phyloP scores from a whole-genome alignment of 2,329 filamentous ascomycete species.

The Trichoderma sp. region DNA sequence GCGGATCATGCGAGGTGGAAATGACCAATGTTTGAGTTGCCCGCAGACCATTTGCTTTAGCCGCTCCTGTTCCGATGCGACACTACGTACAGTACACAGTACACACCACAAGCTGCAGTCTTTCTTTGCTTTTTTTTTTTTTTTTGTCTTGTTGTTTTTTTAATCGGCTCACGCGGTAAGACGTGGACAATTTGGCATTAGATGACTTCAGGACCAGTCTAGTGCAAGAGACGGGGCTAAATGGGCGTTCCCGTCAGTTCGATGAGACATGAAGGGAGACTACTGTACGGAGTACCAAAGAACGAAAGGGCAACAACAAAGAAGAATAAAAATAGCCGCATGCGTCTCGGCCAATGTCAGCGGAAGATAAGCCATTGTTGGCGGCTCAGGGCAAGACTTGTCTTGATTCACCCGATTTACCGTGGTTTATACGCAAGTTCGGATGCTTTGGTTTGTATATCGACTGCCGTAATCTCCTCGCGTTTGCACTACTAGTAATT shows the following conservation, averaged over 20 bases:
- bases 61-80: not conserved
- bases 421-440: not conserved
- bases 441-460: not conserved
- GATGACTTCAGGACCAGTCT: not conserved
- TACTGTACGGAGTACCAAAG: not conserved
- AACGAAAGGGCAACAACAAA: not conserved
- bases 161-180: conserved; percentile 13
- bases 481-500: not conserved
- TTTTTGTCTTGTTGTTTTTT: not conserved
- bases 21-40: conserved; percentile 9
- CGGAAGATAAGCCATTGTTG: not conserved
- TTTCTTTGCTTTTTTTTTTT: not conserved
- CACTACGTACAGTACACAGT: not conserved
- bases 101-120: not conserved
- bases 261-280: not conserved
- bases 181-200: not conserved
- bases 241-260: not conserved
- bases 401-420: not conserved
- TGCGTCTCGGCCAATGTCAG: not conserved
- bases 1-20: not conserved
- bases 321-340: not conserved
- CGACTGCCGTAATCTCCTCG: not conserved
- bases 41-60: conserved; percentile 1
- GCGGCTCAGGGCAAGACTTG: not conserved
- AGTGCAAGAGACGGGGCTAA: not conserved